Evolutionary conservation across 495 filamentous ascomycete species (phyloP).

Genomic region (Glonium stellatum): DNA sequence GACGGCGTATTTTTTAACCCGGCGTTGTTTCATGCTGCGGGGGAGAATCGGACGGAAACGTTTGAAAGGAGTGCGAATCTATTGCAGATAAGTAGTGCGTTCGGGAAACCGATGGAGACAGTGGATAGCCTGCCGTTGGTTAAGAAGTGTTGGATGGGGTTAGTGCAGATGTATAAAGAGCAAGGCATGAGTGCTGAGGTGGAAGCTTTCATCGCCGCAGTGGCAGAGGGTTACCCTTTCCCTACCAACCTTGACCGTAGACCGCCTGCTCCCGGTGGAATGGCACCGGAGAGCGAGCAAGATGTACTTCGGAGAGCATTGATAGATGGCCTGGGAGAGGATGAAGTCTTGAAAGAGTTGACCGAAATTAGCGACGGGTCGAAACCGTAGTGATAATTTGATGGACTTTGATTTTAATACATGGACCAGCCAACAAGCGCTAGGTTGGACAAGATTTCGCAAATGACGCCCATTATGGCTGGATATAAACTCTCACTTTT

Average conservation of each 20-base stretch:
- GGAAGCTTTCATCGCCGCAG: constrained; percentile 39
- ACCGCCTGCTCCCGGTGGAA: constrained; percentile 44
- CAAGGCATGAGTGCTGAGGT: constrained; percentile 31
- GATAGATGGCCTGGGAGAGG: too few species aligned
- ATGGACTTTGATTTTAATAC: too few species aligned
- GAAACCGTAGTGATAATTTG: too few species aligned
- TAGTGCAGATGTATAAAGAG: constrained; percentile 31
- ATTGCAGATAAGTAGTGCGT: constrained; percentile 48
- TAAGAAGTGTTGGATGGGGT: constrained; percentile 37
- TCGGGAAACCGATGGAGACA: constrained; percentile 54
- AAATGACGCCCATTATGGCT: too few species aligned
- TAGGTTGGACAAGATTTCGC: too few species aligned
- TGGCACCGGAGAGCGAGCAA: constrained; percentile 52
- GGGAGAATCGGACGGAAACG: constrained; percentile 43
- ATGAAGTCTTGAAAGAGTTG: constrained; percentile 37
- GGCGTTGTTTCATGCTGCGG: constrained; percentile 51
- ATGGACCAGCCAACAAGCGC: too few species aligned
- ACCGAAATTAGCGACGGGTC: constrained; percentile 37
- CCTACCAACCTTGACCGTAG: constrained; percentile 49
- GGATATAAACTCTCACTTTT: too few species aligned
- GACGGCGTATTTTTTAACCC: constrained; percentile 54
- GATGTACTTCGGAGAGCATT: constrained; percentile 43
- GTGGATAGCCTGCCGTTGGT: constrained; percentile 44
- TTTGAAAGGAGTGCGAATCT: constrained; percentile 47
- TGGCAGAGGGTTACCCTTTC: constrained; percentile 52